Evolutionary conservation across 73 alveolate species (phyloP), one percentile per base, ranked within the genome.

Genomic region (Stentor roeselii): DNA sequence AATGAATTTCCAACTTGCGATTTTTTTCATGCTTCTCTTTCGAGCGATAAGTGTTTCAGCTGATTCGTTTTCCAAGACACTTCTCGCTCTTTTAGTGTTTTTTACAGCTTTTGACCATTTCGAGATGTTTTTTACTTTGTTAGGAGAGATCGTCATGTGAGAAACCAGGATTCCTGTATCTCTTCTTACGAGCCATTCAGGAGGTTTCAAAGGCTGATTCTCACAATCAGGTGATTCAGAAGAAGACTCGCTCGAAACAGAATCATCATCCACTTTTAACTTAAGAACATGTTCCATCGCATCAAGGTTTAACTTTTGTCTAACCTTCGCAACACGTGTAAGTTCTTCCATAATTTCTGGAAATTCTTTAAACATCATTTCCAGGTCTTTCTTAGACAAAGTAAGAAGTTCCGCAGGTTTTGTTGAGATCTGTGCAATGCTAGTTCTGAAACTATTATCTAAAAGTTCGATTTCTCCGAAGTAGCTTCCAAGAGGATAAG

Each of bases 401-500:
- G 39, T 30, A 76, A 76, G 84, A 21, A 76, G 39, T 21, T 35
- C 59, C 1, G 37, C 82, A 35, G 60, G 39, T 39, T 21, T 1
- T 76, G 59, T 30, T 27, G 84, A 37, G 6, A 76, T 34, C 34
- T 76, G 36, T 36, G 39, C 59, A 0, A 67, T 21, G 39, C 42
- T 27, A n/a, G 6, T n/a, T 0, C 84, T 0, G 6, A 38, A 0
- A n/a, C 36, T 14, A 76, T 39, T 76, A 39, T 21, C 34, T 30
- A 91, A 60, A 34, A 91, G 60, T 38, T 91, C 96, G 0, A 82
- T 35, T 75, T 91, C 96, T 30, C 96, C 96, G 59, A 91, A 91
- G 80, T 91, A 91, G 3, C 89, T 78, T n/a, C 96, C 94, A 59
- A 85, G 89, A 6, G 84, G 87, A 50, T 88, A 88, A 39, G 84